These are phyloP conservation scores for Marchantia paleacea DNA, from an alignment of 225 moss, liverwort and hornwort species.

Conservation along the genomic window DNA sequence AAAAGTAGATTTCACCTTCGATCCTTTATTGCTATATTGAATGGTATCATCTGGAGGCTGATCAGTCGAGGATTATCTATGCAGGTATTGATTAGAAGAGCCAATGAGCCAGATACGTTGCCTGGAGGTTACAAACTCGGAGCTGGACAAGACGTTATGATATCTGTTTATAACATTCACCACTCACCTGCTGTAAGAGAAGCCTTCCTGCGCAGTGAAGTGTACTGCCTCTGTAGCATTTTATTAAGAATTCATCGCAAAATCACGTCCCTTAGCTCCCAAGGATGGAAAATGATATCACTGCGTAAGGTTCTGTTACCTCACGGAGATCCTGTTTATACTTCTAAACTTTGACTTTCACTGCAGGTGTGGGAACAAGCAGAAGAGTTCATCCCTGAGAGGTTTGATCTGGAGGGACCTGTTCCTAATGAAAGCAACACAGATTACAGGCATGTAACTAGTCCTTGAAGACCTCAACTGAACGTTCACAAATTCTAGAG, in stretches of 20 bases:
- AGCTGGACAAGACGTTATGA: constrained; percentile 98
- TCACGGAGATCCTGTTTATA: background rate
- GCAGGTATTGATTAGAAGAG: constrained; percentile 89
- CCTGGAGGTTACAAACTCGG: constrained; percentile 91
- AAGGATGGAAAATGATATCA: background rate
- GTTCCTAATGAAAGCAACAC: constrained; percentile 94
- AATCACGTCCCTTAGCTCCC: background rate
- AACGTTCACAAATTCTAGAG: no score
- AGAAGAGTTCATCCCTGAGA: constrained; percentile 90
- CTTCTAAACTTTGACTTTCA: background rate
- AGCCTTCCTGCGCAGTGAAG: background rate
- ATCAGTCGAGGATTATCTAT: background rate
- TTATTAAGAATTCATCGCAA: background rate
- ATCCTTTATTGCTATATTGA: background rate
- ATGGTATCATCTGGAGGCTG: background rate
- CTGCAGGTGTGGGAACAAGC: constrained; percentile 68
- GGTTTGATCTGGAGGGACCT: constrained; percentile 77
- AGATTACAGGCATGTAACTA: constrained; percentile 60
- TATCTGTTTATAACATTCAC: constrained; percentile 98
- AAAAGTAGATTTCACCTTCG: background rate
- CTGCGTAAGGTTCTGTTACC: background rate
- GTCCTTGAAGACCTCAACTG: background rate
- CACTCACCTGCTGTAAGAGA: constrained; percentile 70
- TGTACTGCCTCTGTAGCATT: background rate
- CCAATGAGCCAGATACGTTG: constrained; percentile 64